These are phyloP conservation scores for Ganoderma lingzhi DNA, from an alignment of 1,284 basidiomycete genomes.

Conservation along the genomic window DNA sequence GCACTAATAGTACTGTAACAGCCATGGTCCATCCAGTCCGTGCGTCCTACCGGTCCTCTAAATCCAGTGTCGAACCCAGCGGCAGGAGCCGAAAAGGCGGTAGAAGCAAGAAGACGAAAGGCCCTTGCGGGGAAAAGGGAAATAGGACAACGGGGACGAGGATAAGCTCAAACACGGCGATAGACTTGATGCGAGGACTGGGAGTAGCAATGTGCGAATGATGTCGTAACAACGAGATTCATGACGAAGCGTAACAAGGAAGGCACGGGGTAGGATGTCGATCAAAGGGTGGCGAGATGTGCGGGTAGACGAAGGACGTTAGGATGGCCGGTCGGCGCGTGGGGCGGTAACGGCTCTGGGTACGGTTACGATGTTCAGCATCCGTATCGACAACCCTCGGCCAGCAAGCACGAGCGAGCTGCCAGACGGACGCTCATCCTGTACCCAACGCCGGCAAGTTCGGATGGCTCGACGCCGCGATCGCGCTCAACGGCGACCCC, in stretches of 20 bases:
- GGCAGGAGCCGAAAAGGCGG: background rate
- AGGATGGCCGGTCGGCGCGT: background rate
- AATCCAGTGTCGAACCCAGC: background rate
- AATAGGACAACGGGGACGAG: background rate
- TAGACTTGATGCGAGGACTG: background rate
- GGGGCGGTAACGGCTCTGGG: background rate
- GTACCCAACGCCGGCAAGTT: constrained; percentile 25
- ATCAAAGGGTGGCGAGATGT: background rate
- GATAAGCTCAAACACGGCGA: background rate
- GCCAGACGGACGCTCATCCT: constrained; percentile 19
- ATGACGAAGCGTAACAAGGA: background rate
- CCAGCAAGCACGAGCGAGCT: background rate
- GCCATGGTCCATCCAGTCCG: constrained; percentile 2
- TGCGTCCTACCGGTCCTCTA: background rate
- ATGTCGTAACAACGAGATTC: background rate
- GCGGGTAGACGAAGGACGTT: background rate
- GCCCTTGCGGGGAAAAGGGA: background rate
- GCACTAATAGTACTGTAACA: background rate
- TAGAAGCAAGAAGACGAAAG: background rate
- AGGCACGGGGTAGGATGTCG: background rate
- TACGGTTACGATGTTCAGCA: background rate
- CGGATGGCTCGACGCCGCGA: constrained; percentile 30
- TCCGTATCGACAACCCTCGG: background rate
- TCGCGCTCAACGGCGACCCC: constrained; percentile 18
- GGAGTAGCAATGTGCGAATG: background rate